Conservation (phyloP, 192 early-diverging fungal species). For the Podila clonocystis region DNA sequence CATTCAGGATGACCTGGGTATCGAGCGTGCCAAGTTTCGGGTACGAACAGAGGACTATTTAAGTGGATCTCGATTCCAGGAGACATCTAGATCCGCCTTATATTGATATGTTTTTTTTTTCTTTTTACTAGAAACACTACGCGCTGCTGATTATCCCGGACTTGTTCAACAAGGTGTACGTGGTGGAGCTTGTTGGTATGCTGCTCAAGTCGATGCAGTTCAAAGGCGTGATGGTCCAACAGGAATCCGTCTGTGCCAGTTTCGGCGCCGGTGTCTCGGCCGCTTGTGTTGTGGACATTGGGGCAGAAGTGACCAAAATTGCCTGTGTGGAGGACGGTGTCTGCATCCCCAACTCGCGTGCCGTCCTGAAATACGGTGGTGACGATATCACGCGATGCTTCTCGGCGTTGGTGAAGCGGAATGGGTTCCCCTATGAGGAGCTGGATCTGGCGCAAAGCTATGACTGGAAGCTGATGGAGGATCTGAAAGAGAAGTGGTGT, state of each 20-base stretch:
- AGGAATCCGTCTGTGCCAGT: constrained; percentile 84
- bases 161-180: constrained; percentile 69
- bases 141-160: constrained; percentile 88
- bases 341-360: constrained; percentile 74
- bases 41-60: constrained; percentile 29
- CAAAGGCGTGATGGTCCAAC: constrained; percentile 76
- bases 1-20: constrained; percentile 75
- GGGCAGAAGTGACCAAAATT: constrained; percentile 88
- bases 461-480: constrained; percentile 82
- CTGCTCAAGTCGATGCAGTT: constrained; percentile 83
- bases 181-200: constrained; percentile 71
- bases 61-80: too few relatives aligned
- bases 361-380: constrained; percentile 79
- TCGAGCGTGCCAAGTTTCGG: constrained; percentile 64
- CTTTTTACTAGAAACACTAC: constrained; percentile 58
- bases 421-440: constrained; percentile 80
- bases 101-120: constrained; percentile 5
- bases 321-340: constrained; percentile 89
- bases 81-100: not conserved
- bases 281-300: constrained; percentile 92
- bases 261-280: constrained; percentile 89
- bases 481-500: constrained; percentile 86
- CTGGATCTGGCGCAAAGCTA: constrained; percentile 67
- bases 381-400: constrained; percentile 89
- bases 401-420: constrained; percentile 68